Evolutionary conservation across 306 rosid species (phyloP).

Genomic region (Gastrolobium bilobum): DNA sequence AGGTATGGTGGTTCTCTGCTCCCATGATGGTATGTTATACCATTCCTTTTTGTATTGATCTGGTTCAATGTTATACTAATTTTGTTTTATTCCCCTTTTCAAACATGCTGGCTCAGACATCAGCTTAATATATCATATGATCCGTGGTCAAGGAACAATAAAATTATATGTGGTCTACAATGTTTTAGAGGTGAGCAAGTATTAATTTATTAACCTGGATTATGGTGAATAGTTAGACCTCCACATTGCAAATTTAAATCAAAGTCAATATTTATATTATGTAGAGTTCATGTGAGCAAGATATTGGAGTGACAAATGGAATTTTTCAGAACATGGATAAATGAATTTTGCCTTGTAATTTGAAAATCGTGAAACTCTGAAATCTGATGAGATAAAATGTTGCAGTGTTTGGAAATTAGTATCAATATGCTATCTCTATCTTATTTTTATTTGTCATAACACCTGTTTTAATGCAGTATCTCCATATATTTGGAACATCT

Average conservation of each 20-base stretch:
- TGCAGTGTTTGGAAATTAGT: constrained; percentile 24
- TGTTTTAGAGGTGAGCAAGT: constrained; percentile 85
- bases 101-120: constrained; percentile 68
- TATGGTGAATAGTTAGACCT: constrained; percentile 27
- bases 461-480: constrained; percentile 8
- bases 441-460: constrained; percentile 20
- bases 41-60: constrained; percentile 30
- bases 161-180: constrained; percentile 96
- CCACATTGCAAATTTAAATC: constrained; percentile 39
- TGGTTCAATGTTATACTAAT: constrained; percentile 36
- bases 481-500: constrained; percentile 7
- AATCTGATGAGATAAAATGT: constrained; percentile 4
- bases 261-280: constrained; percentile 20
- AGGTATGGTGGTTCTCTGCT: constrained; percentile 59
- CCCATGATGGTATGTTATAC: constrained; percentile 23
- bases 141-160: constrained; percentile 98
- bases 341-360: constrained; percentile 17
- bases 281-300: constrained; percentile 35
- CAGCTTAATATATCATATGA: constrained; percentile 99
- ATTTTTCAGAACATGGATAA: constrained; percentile 27
- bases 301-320: constrained; percentile 15
- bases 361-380: constrained; percentile 36
- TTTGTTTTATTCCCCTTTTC: constrained; percentile 30
- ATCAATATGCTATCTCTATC: constrained; percentile 41
- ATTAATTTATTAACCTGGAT: constrained; percentile 34